Evolutionary conservation across 495 filamentous ascomycete species (phyloP).

Genomic region (Aspergillus bertholletiae): DNA sequence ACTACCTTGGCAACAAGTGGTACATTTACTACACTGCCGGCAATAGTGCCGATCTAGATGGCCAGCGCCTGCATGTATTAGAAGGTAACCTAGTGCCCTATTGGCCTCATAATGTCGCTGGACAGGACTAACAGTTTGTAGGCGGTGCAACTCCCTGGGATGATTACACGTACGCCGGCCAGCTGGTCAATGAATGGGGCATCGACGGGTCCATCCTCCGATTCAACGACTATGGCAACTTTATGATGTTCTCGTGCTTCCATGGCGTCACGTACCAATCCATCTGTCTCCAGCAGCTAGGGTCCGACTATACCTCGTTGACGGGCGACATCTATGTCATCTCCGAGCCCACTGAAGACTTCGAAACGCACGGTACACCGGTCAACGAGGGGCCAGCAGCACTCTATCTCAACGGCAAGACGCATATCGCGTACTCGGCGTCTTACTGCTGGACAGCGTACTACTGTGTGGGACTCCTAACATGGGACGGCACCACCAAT

Average conservation of each 20-base stretch:
- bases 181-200: conserved; percentile 17
- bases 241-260: conserved; percentile 47
- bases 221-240: conserved; percentile 30
- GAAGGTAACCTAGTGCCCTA: background rate
- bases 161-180: conserved; percentile 14
- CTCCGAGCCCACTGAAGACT: conserved; percentile 39
- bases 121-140: conserved; percentile 2
- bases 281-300: conserved; percentile 36
- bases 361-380: conserved; percentile 43
- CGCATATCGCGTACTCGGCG: conserved; percentile 49
- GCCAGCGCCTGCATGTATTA: conserved; percentile 12
- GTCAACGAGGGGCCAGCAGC: conserved; percentile 52
- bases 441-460: conserved; percentile 48
- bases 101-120: background rate
- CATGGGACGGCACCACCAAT: conserved; percentile 36
- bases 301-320: conserved; percentile 20
- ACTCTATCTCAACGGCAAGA: conserved; percentile 42
- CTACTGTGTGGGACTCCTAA: conserved; percentile 49
- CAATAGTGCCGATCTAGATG: conserved; percentile 9
- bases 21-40: conserved; percentile 17
- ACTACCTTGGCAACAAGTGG: conserved; percentile 38
- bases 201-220: conserved; percentile 45
- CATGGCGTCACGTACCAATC: conserved; percentile 36
- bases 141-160: conserved; percentile 46
- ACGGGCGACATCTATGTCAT: conserved; percentile 34